phyloP scores from a whole-genome alignment of 106 monocot species.

The Ottelia alismoides region DNA sequence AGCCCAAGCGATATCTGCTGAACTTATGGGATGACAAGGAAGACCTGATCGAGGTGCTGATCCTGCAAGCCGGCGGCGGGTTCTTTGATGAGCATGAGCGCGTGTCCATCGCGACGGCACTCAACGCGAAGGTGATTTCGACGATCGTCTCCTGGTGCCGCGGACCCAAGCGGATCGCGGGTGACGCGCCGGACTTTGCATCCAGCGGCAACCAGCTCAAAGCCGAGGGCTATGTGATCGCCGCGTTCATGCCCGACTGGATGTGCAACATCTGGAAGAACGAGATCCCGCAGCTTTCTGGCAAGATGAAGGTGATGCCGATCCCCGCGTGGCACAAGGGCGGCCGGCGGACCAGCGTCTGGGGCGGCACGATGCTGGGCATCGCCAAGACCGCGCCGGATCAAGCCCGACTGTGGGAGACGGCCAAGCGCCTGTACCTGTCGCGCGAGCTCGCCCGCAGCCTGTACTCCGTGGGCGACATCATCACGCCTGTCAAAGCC shows the following conservation, averaged over 20 bases:
- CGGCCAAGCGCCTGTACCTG: not conserved
- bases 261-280: not conserved
- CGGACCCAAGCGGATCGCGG: not conserved
- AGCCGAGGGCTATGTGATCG: not conserved
- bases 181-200: not conserved
- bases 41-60: not conserved
- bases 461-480: not conserved
- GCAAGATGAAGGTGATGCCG: not conserved
- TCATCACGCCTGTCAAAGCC: not conserved
- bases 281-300: not conserved
- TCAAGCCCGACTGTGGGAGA: not conserved
- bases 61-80: not conserved
- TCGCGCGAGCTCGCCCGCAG: no score
- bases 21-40: not conserved
- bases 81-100: not conserved
- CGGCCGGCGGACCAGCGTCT: not conserved
- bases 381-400: not conserved
- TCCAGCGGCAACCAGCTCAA: not conserved
- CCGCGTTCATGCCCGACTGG: not conserved
- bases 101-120: not conserved
- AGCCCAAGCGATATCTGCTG: not conserved
- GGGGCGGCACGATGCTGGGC: not conserved
- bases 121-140: not conserved
- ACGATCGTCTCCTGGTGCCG: not conserved
- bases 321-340: not conserved